Conservation (phyloP, 257 asterid species). For the Cynanchum wilfordii region DNA sequence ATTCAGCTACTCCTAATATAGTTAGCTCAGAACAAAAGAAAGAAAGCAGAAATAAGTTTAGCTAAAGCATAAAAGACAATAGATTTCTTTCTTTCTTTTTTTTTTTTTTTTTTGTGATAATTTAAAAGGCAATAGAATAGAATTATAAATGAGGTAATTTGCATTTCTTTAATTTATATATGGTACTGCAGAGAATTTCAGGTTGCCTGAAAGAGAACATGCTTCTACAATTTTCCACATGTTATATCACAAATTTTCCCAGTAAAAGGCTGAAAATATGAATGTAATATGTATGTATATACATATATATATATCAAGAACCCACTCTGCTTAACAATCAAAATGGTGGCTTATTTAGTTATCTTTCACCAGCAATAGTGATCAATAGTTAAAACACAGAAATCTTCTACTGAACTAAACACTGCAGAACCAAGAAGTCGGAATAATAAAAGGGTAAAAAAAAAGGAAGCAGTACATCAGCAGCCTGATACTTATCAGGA, state of each 20-base stretch:
- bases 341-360: neutral
- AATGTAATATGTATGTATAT: too few species aligned
- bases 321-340: neutral
- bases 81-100: too few species aligned
- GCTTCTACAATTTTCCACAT: neutral
- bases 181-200: too few species aligned
- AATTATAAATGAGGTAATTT: neutral
- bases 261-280: too few species aligned
- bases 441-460: neutral
- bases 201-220: too few species aligned
- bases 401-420: neutral
- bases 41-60: neutral
- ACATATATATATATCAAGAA: neutral
- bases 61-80: neutral
- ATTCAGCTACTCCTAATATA: neutral
- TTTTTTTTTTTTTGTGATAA: too few species aligned
- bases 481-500: conserved; percentile 85
- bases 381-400: neutral
- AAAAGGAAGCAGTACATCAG: conserved; percentile 38
- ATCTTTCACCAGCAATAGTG: neutral
- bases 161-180: neutral
- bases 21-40: neutral
- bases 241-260: neutral
- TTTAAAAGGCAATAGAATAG: neutral
- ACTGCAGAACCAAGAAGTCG: neutral